phyloP scores from a whole-genome alignment of 2,329 filamentous ascomycete genomes.

The Fusarium lateritium region DNA sequence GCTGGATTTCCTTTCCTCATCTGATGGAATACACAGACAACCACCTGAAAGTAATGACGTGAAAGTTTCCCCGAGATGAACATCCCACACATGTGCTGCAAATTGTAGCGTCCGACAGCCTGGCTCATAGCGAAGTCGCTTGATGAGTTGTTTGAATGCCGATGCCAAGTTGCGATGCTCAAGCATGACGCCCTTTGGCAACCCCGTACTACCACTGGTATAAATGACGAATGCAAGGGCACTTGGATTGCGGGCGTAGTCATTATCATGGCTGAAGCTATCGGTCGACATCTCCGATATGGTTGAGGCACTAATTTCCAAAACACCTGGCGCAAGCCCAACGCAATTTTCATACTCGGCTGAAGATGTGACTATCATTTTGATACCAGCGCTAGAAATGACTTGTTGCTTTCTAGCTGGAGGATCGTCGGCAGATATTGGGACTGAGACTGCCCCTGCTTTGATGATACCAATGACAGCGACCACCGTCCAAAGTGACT shows the following conservation, averaged over 20 bases:
- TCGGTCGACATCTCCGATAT: background rate
- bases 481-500: background rate
- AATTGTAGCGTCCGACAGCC: background rate
- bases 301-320: background rate
- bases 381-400: background rate
- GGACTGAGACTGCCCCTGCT: background rate
- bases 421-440: background rate
- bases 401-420: background rate
- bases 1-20: background rate
- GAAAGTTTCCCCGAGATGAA: background rate
- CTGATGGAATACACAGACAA: background rate
- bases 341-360: background rate
- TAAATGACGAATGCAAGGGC: background rate
- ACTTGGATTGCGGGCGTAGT: background rate
- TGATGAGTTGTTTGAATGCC: background rate
- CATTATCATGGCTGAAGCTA: background rate
- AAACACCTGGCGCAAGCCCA: background rate
- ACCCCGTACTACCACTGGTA: background rate
- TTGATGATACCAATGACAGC: background rate
- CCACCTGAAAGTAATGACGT: background rate
- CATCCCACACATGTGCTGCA: background rate
- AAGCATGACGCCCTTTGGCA: conserved; percentile 1
- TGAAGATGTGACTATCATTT: background rate
- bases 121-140: background rate
- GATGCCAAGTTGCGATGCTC: background rate